A percentile compares a stretch with the other conserved stretches of the same genome.
phyloP scores from a whole-genome alignment of 768 basidiomycete species.

The Auriculariales sp. region DNA sequence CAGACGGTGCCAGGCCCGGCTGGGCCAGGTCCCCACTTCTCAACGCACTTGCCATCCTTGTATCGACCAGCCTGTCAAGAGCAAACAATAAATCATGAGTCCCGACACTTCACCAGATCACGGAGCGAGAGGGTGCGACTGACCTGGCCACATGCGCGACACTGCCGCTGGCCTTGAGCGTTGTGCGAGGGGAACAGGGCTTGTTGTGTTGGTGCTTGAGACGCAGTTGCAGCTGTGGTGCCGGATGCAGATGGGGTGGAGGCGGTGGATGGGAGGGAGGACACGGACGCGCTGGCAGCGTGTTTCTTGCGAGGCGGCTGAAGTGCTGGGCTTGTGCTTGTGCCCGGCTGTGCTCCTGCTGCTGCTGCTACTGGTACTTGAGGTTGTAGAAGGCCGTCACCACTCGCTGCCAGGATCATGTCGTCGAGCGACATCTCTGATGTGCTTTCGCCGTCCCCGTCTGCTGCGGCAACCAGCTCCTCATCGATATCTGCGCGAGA shows the following conservation, averaged over 20 bases:
- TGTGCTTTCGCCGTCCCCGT: conserved; percentile 9
- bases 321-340: too few relatives aligned
- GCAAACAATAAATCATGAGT: too few relatives aligned
- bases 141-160: conserved; percentile 60
- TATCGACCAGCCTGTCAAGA: conserved; percentile 64
- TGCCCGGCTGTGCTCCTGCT: not conserved
- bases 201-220: too few relatives aligned
- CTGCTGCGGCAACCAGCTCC: not conserved
- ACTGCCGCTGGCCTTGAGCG: conserved; percentile 55
- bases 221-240: conserved; percentile 8
- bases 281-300: conserved; percentile 18
- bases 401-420: conserved; percentile 31
- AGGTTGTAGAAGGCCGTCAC: conserved; percentile 17
- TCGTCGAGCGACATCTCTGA: conserved; percentile 29
- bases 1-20: conserved; percentile 75
- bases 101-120: too few relatives aligned
- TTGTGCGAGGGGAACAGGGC: conserved; percentile 22
- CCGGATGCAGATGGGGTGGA: conserved; percentile 8
- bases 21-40: conserved; percentile 80
- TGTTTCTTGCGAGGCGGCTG: conserved; percentile 14
- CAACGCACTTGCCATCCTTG: conserved; percentile 75
- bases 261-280: conserved; percentile 18
- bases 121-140: too few relatives aligned
- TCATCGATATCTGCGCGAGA: too few relatives aligned
- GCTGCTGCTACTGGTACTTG: not conserved